Evolutionary conservation across 1,284 basidiomycete genomes (phyloP).

Genomic region (Malassezia pachydermatis): DNA sequence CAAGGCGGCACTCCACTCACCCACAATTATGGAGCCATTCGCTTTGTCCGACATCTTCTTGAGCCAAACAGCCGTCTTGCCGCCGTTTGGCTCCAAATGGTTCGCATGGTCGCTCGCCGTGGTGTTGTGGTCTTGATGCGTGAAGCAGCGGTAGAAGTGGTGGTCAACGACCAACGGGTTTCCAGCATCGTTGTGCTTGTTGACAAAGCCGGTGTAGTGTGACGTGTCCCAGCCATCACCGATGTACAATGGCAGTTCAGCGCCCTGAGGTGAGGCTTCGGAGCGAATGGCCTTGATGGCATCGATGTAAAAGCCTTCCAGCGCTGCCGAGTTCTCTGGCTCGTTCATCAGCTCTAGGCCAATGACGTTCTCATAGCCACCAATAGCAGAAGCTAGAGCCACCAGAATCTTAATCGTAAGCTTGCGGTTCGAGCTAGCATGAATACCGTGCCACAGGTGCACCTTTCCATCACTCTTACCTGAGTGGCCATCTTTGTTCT

Average conservation of each 20-base stretch:
- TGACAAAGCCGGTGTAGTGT: constrained; percentile 58
- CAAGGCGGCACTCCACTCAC: constrained; percentile 70
- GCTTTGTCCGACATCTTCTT: constrained; percentile 37
- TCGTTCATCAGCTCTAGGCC: constrained; percentile 78
- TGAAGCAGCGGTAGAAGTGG: constrained; percentile 77
- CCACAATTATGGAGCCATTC: constrained; percentile 60
- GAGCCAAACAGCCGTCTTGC: constrained; percentile 24
- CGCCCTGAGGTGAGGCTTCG: constrained; percentile 18
- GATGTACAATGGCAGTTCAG: constrained; percentile 53
- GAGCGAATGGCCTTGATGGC: constrained; percentile 56
- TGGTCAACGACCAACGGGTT: constrained; percentile 63
- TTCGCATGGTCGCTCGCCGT: constrained; percentile 55
- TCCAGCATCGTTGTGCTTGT: constrained; percentile 22
- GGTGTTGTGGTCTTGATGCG: constrained; percentile 56
- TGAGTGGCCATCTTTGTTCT: constrained; percentile 51
- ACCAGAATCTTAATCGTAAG: constrained; percentile 56
- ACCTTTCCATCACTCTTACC: constrained; percentile 24
- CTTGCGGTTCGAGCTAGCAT: constrained; percentile 45
- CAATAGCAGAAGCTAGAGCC: constrained; percentile 48
- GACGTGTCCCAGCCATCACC: constrained; percentile 68
- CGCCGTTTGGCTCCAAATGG: constrained; percentile 23
- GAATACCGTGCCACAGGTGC: constrained; percentile 34
- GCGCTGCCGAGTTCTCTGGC: constrained; percentile 54
- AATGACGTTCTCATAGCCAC: constrained; percentile 58
- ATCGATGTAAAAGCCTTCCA: constrained; percentile 45